phyloP scores from a whole-genome alignment of 148 eudicot species.

The Rhododendron henanense region DNA sequence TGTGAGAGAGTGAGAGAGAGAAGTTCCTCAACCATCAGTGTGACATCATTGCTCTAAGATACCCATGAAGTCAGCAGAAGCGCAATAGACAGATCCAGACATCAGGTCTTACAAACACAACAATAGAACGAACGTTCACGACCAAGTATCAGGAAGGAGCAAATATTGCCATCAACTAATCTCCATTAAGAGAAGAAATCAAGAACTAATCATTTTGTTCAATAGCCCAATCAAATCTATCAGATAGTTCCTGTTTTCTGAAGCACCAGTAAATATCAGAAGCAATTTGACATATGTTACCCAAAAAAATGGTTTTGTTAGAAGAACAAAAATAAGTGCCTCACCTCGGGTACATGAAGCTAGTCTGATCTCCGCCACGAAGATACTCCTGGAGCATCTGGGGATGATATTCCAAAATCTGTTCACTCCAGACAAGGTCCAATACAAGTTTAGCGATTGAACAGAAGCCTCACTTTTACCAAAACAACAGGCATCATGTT shows the following conservation, averaged over 20 bases:
- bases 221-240: not conserved
- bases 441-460: constrained; percentile 6
- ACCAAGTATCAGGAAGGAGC: not conserved
- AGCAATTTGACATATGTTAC: not conserved
- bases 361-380: constrained; percentile 63
- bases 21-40: not conserved
- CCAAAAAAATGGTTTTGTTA: not conserved
- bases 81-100: not conserved
- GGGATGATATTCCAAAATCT: constrained; percentile 76
- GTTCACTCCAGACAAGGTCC: constrained; percentile 19
- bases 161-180: not conserved
- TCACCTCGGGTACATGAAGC: constrained; percentile 81
- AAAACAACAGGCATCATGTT: not conserved
- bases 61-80: not conserved
- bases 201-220: not conserved
- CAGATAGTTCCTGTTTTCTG: not conserved
- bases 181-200: too few species aligned
- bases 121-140: not conserved
- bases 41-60: not conserved
- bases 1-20: not conserved
- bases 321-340: not conserved
- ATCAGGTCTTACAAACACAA: not conserved
- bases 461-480: constrained; percentile 2
- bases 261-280: not conserved
- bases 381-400: constrained; percentile 72